Percentiles rank a stretch among this genome's conserved stretches.
phyloP scores from a whole-genome alignment of 2,329 filamentous ascomycete genomes.

The Botrytis deweyae region DNA sequence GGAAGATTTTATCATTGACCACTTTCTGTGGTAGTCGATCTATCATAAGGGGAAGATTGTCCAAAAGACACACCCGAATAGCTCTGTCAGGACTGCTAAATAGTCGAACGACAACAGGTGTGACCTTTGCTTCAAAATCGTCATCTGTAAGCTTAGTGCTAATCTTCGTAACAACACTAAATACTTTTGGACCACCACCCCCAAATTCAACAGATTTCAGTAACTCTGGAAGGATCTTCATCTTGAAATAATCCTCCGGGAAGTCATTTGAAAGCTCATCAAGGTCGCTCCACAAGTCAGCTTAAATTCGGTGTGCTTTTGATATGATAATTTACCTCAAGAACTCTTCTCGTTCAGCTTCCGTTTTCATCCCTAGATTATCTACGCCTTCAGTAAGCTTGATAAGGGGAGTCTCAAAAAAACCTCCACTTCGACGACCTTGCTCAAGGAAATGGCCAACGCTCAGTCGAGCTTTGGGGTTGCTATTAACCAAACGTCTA shows the following conservation, averaged over 20 bases:
- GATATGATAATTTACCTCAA: conserved; percentile 56
- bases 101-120: conserved; percentile 80
- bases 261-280: conserved; percentile 89
- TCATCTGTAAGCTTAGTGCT: conserved; percentile 81
- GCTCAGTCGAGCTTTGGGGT: conserved; percentile 84
- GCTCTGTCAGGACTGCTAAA: conserved; percentile 92
- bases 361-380: conserved; percentile 83
- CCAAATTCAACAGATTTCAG: conserved; percentile 99
- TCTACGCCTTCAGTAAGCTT: conserved; percentile 91
- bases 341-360: conserved; percentile 80
- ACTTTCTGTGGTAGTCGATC: conserved; percentile 83
- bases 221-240: conserved; percentile 91
- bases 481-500: conserved; percentile 82
- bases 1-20: conserved; percentile 96
- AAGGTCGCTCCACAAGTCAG: conserved; percentile 56
- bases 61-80: conserved; percentile 84
- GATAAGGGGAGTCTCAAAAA: conserved; percentile 91
- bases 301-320: background rate
- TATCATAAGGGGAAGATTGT: conserved; percentile 87
- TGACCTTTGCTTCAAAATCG: conserved; percentile 82
- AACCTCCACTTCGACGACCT: conserved; percentile 75
- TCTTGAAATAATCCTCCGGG: conserved; percentile 95
- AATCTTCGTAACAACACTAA: conserved; percentile 87
- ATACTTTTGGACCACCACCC: conserved; percentile 88
- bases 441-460: conserved; percentile 87